phyloP scores from a whole-genome alignment of 805 yeast species.

The Candida arabinofermentans region DNA sequence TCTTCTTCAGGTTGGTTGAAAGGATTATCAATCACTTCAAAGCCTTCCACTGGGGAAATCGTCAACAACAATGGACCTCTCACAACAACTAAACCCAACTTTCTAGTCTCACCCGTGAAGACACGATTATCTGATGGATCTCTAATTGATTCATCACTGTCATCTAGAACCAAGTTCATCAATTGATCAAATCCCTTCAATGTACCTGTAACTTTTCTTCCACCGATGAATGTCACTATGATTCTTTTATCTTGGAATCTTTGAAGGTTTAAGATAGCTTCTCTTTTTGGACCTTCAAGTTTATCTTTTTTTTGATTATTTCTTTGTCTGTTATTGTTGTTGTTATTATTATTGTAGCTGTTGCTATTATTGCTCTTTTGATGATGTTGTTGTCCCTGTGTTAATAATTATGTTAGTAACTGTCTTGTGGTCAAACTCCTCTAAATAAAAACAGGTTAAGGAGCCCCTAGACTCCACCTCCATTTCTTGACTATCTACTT shows the following conservation, averaged over 20 bases:
- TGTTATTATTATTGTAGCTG: constrained; percentile 3
- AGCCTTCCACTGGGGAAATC: constrained; percentile 70
- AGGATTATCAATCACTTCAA: constrained; percentile 68
- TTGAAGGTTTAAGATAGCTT: constrained; percentile 78
- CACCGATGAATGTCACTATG: constrained; percentile 79
- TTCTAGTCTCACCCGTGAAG: constrained; percentile 54
- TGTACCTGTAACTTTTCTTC: constrained; percentile 70
- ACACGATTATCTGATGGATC: constrained; percentile 62
- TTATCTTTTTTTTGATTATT: constrained; percentile 16
- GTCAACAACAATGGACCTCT: constrained; percentile 80
- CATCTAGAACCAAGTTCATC: constrained; percentile 74
- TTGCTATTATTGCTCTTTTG: constrained; percentile 8
- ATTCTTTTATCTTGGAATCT: constrained; percentile 71
- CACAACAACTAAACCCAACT: constrained; percentile 74
- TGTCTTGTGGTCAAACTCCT: no score
- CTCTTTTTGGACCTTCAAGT: constrained; percentile 80
- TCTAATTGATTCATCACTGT: constrained; percentile 59
- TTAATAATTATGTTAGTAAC: background rate
- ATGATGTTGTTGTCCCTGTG: constrained; percentile 6
- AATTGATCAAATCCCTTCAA: constrained; percentile 82
- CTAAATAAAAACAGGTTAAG: no score
- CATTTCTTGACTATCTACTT: no score
- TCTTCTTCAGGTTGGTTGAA: constrained; percentile 31
- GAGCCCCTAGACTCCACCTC: no score
- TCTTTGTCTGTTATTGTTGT: constrained; percentile 6